Conservation (phyloP, 169 alveolate genomes). For the Fabrea salina region DNA sequence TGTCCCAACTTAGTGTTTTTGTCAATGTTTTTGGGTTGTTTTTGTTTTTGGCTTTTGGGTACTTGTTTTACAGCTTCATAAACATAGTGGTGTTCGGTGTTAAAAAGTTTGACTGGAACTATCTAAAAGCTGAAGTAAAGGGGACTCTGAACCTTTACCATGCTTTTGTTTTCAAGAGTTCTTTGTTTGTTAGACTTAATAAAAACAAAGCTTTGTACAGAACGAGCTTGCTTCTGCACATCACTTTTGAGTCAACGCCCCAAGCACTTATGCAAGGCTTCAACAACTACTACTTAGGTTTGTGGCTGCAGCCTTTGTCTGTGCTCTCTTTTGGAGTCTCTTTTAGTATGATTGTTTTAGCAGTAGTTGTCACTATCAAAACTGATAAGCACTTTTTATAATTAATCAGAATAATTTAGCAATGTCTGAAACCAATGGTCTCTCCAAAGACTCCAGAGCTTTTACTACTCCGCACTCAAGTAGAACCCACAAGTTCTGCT, state of each 20-base stretch:
- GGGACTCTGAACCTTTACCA: not conserved
- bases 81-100: not conserved
- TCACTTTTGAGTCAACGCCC: slow-evolving; percentile 4
- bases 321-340: not conserved
- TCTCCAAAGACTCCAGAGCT: too few relatives aligned
- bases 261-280: not conserved
- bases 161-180: not conserved
- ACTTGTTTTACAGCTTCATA: not conserved
- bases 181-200: not conserved
- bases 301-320: not conserved
- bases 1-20: not conserved
- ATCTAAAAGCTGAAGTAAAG: not conserved
- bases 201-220: not conserved
- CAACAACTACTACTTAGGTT: not conserved
- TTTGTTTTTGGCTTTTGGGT: not conserved
- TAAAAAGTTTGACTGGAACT: not conserved
- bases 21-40: not conserved
- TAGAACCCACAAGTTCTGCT: too few relatives aligned
- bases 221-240: not conserved
- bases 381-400: not conserved
- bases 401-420: too few relatives aligned
- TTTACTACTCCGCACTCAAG: too few relatives aligned
- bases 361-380: not conserved
- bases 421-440: too few relatives aligned
- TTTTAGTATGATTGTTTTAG: not conserved